These are phyloP conservation scores for Candida maris DNA, from an alignment of 805 yeast genomes.

Conservation along the genomic window DNA sequence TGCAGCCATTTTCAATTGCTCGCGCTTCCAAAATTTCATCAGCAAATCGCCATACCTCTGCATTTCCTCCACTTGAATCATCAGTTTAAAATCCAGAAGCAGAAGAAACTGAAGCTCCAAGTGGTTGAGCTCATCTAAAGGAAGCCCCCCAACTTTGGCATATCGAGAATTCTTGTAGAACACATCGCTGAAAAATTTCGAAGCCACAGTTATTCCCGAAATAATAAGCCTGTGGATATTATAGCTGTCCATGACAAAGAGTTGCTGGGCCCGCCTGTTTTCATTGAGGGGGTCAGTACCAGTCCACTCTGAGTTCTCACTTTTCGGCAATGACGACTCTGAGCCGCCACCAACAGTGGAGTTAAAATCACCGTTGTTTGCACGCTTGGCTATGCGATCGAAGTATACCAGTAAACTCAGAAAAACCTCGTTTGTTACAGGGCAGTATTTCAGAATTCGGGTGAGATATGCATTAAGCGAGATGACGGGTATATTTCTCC, in stretches of 20 bases:
- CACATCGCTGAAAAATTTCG: constrained; percentile 91
- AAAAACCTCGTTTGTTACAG: constrained; percentile 97
- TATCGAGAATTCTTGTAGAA: constrained; percentile 92
- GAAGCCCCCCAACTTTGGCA: constrained; percentile 94
- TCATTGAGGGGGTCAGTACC: neutral
- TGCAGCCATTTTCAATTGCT: constrained; percentile 40
- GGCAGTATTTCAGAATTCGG: constrained; percentile 92
- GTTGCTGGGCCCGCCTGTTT: constrained; percentile 40
- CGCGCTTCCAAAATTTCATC: constrained; percentile 78
- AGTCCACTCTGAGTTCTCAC: constrained; percentile 18
- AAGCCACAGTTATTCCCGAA: constrained; percentile 91
- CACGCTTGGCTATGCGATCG: constrained; percentile 86
- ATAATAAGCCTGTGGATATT: constrained; percentile 92
- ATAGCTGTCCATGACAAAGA: constrained; percentile 93
- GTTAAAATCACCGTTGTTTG: constrained; percentile 47
- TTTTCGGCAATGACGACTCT: constrained; percentile 4
- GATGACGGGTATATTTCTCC: constrained; percentile 95
- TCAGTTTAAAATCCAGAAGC: constrained; percentile 77
- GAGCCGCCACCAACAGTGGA: constrained; percentile 16
- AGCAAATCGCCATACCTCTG: constrained; percentile 86
- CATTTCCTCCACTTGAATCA: constrained; percentile 86
- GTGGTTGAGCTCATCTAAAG: constrained; percentile 88
- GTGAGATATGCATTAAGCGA: constrained; percentile 83
- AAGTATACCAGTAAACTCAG: constrained; percentile 86
- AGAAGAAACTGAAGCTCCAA: constrained; percentile 85